Evolutionary conservation across 1,284 basidiomycete genomes (phyloP).

Genomic region (Golubevia pallescens): DNA sequence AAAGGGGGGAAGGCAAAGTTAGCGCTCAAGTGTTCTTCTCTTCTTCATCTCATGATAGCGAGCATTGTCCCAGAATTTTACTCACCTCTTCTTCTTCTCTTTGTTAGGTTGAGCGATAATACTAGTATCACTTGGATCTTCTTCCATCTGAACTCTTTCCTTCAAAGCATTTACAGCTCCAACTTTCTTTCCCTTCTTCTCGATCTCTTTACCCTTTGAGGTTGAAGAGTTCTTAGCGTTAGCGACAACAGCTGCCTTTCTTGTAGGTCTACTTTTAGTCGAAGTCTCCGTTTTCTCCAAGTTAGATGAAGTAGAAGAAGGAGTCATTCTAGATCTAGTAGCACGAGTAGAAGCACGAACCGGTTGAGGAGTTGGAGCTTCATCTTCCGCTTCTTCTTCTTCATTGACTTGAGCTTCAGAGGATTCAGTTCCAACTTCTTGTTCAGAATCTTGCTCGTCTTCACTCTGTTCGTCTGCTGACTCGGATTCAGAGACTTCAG

Average conservation of each 20-base stretch:
- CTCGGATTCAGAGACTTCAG: not conserved
- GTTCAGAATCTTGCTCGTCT: slow-evolving; percentile 18
- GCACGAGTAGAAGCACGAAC: not conserved
- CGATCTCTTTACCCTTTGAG: too few relatives aligned
- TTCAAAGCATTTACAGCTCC: not conserved
- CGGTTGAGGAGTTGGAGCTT: not conserved
- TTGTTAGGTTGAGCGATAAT: not conserved
- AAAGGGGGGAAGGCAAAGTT: too few relatives aligned
- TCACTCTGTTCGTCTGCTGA: slow-evolving; percentile 22
- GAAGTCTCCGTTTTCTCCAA: not conserved
- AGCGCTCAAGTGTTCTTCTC: not conserved
- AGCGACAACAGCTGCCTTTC: not conserved
- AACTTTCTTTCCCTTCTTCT: not conserved
- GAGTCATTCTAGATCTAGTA: not conserved
- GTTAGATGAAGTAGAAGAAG: not conserved
- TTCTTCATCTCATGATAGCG: not conserved
- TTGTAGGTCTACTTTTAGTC: not conserved
- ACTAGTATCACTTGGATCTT: not conserved
- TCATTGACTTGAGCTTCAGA: not conserved
- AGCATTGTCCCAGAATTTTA: not conserved
- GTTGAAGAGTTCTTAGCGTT: not conserved
- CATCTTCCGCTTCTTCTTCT: not conserved
- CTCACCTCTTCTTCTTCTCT: slow-evolving; percentile 8
- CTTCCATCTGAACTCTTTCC: not conserved
- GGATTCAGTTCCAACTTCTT: slow-evolving; percentile 10